Base-by-base conservation (phyloP, 345 rosid genomes). In the Euphorbia tirucalli region DNA sequence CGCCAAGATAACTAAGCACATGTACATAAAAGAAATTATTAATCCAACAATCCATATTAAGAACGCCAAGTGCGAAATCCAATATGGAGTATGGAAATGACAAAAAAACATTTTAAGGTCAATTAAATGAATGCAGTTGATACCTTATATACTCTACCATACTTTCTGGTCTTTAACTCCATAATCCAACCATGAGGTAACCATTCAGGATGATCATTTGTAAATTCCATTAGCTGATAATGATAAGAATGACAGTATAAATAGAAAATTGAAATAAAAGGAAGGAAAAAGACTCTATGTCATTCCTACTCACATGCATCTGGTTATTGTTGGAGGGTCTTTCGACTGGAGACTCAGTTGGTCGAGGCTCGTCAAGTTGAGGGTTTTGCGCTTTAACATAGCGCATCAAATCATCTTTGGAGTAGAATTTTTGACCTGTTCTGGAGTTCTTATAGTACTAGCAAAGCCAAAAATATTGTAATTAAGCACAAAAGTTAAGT, bases 371-470 rank as follows among this genome's bases (percentile, higher is more conserved):
- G 30, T 39, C 11, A 30, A 68, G 60, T 80, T 57, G 75, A 52
- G 68, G n/a, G 41, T 74, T 66, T 68, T 65, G 55, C 69, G 55
- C 71, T 65, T 64, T 46, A 18, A 55, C 24, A 73, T 80, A 68
- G 52, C 35, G 78, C 65, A 87, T 66, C 61, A 89, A 78, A 27
- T 82, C 86, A 73, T 83, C 85, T 82, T 80, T 89, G 28, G 83
- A 80, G 35, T 35, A 82, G 68, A 82, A 83, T 65, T 73, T 85
- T 49, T 79, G 71, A 60, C 89, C 80, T 0, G 87, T 87, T 64
- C 52, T 72, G 65, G 65, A 18, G 66, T 89, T 77, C 32, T 74
- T 61, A 64, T 84, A 89, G 21, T 71, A 79, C 91, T 89, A 66
- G 79, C 76, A 72, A 60, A 63, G 13, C 63, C 65, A 70, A 11